Percentiles rank a stretch among this genome's conserved stretches.
Conservation (phyloP, 2,329 filamentous ascomycete genomes). For the Cercospora brassicicola region DNA sequence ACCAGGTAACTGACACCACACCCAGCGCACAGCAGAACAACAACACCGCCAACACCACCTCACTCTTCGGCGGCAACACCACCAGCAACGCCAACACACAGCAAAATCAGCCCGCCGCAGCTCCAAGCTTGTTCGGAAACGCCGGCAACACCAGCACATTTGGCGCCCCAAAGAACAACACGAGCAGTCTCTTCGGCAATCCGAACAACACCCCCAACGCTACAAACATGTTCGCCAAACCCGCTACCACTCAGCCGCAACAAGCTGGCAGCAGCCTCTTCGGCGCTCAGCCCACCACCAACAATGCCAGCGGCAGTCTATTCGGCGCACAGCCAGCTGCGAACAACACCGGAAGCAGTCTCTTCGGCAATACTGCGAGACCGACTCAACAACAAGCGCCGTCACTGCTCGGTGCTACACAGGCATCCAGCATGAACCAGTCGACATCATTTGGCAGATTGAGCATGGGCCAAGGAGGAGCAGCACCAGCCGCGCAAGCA, state of each 20-base stretch:
- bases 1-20: constrained; percentile 8
- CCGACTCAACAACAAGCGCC: constrained; percentile 33
- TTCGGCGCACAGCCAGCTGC: constrained; percentile 23
- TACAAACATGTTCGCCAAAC: constrained; percentile 37
- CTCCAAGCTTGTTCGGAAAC: constrained; percentile 24
- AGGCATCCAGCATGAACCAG: constrained; percentile 26
- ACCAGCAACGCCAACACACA: constrained; percentile 18
- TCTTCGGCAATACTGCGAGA: constrained; percentile 23
- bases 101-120: constrained; percentile 18
- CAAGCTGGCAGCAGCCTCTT: constrained; percentile 29
- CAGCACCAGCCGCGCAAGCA: constrained; percentile 40
- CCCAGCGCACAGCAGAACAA: constrained; percentile 24
- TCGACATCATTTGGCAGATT: constrained; percentile 37
- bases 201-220: constrained; percentile 11
- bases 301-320: constrained; percentile 17
- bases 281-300: constrained; percentile 18
- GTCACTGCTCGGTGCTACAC: constrained; percentile 31
- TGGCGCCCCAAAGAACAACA: constrained; percentile 19
- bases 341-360: constrained; percentile 17
- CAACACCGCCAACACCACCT: constrained; percentile 5
- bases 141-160: constrained; percentile 26
- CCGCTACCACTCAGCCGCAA: constrained; percentile 24
- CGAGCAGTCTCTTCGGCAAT: constrained; percentile 13
- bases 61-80: constrained; percentile 20
- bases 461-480: constrained; percentile 53